These are phyloP conservation scores for Eutypa lata DNA, from an alignment of 2,329 filamentous ascomycete genomes.

Conservation along the genomic window DNA sequence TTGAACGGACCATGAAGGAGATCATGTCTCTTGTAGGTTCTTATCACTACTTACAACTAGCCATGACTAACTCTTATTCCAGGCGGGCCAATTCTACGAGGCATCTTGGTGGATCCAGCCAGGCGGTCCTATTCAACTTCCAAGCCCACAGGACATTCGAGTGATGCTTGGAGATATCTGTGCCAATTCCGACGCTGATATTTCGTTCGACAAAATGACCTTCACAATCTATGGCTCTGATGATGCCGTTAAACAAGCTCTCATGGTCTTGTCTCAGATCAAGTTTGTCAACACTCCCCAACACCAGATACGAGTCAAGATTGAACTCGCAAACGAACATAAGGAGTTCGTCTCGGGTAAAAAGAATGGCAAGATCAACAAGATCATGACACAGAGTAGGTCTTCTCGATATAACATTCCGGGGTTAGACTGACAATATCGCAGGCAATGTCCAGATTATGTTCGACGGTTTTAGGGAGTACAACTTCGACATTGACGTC, in stretches of 20 bases:
- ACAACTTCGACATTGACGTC: constrained; percentile 99
- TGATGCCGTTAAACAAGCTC: constrained; percentile 91
- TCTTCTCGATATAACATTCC: constrained; percentile 7
- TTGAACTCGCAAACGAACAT: constrained; percentile 97
- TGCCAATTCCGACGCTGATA: constrained; percentile 90
- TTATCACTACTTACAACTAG: background rate
- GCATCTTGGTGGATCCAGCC: constrained; percentile 93
- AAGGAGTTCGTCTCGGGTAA: constrained; percentile 99
- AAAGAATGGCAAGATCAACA: constrained; percentile 99
- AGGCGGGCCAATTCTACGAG: constrained; percentile 97
- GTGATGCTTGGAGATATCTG: constrained; percentile 95
- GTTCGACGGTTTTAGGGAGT: constrained; percentile 98
- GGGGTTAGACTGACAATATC: constrained; percentile 20
- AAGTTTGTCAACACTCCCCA: constrained; percentile 82
- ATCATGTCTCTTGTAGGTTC: constrained; percentile 83
- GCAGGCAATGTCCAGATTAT: constrained; percentile 93
- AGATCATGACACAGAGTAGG: constrained; percentile 97
- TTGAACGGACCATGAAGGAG: constrained; percentile 91
- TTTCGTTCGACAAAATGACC: constrained; percentile 89
- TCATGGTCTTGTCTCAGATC: constrained; percentile 89
- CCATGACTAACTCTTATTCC: constrained; percentile 23
- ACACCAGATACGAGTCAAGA: constrained; percentile 95
- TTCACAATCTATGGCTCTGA: constrained; percentile 96
- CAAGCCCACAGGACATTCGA: constrained; percentile 71
- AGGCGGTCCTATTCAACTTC: constrained; percentile 60